phyloP scores from a whole-genome alignment of 2,329 filamentous ascomycete species.

The Pseudocercospora fuligena region DNA sequence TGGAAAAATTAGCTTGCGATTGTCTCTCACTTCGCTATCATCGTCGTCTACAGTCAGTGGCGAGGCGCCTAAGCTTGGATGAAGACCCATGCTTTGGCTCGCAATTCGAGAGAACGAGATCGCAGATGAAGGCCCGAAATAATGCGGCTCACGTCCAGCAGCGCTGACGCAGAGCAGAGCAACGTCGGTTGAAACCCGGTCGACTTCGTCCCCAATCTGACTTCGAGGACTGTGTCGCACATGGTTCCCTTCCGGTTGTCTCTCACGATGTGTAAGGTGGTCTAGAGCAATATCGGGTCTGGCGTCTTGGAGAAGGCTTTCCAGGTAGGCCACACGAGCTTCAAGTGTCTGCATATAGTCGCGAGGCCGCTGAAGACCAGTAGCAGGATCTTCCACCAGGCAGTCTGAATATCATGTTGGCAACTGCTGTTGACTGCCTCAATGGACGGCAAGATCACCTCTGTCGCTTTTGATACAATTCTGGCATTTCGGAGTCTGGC shows the following conservation, averaged over 20 bases:
- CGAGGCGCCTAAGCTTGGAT: slow-evolving; percentile 7
- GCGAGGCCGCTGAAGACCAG: slow-evolving; percentile 40
- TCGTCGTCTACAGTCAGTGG: not conserved
- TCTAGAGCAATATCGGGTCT: slow-evolving; percentile 37
- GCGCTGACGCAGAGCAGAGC: slow-evolving; percentile 41
- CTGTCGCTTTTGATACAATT: slow-evolving; percentile 33
- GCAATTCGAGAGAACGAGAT: slow-evolving; percentile 42
- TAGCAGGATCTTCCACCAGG: slow-evolving; percentile 45
- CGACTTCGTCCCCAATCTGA: slow-evolving; percentile 6
- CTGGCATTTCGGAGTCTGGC: slow-evolving; percentile 35
- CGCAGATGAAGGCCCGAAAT: slow-evolving; percentile 46
- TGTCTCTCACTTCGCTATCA: not conserved
- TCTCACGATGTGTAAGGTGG: slow-evolving; percentile 11
- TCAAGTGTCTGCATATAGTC: slow-evolving; percentile 43
- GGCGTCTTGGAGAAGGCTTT: slow-evolving; percentile 38
- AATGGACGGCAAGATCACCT: not conserved
- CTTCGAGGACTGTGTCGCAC: not conserved
- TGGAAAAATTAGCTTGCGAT: not conserved
- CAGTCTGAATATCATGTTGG: slow-evolving; percentile 34
- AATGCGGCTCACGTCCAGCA: slow-evolving; percentile 44
- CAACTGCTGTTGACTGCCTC: not conserved
- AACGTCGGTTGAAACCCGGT: slow-evolving; percentile 39
- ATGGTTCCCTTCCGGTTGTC: not conserved
- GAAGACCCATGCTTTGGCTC: slow-evolving; percentile 33
- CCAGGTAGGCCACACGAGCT: slow-evolving; percentile 38